Conservation (phyloP, 805 yeast genomes). For the Blastobotrys robertii region DNA sequence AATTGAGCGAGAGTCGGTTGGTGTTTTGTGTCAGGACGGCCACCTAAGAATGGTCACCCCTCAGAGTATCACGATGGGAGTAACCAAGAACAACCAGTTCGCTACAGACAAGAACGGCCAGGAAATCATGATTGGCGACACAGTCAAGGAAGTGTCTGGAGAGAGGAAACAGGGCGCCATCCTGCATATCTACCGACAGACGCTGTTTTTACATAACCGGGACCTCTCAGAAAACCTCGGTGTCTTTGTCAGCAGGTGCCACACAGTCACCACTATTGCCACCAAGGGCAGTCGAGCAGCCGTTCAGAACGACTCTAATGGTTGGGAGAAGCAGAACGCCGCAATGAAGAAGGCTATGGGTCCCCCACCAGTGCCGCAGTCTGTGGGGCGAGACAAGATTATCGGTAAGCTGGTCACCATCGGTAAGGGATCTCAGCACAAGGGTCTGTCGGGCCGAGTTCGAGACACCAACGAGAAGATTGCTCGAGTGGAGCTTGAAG, state of each 20-base stretch:
- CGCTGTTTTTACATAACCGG: constrained; percentile 71
- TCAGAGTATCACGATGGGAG: constrained; percentile 70
- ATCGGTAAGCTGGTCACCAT: constrained; percentile 79
- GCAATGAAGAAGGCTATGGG: constrained; percentile 37
- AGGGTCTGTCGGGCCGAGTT: constrained; percentile 88
- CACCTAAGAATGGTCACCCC: constrained; percentile 63
- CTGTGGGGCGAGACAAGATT: constrained; percentile 47
- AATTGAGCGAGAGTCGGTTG: constrained; percentile 80
- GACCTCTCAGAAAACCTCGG: constrained; percentile 80
- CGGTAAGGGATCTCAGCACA: constrained; percentile 80
- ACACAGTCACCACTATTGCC: constrained; percentile 72
- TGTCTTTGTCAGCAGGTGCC: constrained; percentile 71
- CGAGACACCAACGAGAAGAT: constrained; percentile 86
- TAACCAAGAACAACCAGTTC: constrained; percentile 47
- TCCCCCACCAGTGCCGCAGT: constrained; percentile 52
- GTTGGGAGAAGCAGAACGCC: constrained; percentile 72
- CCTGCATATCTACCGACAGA: constrained; percentile 73
- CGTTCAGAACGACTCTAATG: constrained; percentile 33
- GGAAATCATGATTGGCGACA: constrained; percentile 82
- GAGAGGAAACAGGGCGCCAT: constrained; percentile 85
- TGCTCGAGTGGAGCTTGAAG: constrained; percentile 90
- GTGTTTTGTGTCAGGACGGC: constrained; percentile 75
- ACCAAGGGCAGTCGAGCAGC: constrained; percentile 66
- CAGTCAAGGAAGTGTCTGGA: constrained; percentile 76
- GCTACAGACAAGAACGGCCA: constrained; percentile 82